phyloP scores from a whole-genome alignment of 192 early-diverging fungal genomes.

The Umbelopsis sp. region DNA sequence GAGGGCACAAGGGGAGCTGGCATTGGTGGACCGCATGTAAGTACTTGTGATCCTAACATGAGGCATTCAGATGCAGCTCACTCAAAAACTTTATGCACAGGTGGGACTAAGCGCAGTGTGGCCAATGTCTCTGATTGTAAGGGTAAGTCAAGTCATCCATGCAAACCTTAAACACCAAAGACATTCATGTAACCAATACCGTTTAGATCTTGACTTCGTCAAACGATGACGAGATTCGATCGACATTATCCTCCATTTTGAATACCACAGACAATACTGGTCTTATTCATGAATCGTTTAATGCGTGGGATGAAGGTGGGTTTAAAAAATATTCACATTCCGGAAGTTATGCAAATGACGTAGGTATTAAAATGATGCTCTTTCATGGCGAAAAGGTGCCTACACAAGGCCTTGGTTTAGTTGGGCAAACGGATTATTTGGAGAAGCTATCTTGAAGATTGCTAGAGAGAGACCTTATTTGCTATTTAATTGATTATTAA shows the following conservation, averaged over 20 bases:
- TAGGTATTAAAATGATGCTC: background rate
- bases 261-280: conserved; percentile 51
- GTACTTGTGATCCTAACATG: background rate
- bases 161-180: background rate
- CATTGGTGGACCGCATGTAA: conserved; percentile 31
- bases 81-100: background rate
- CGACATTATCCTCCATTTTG: conserved; percentile 53
- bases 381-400: background rate
- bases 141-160: conserved; percentile 20
- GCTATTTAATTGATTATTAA: conserved; percentile 11
- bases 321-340: background rate
- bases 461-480: conserved; percentile 30
- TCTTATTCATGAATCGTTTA: conserved; percentile 69
- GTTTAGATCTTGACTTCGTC: conserved; percentile 48
- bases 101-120: conserved; percentile 29
- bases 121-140: conserved; percentile 39
- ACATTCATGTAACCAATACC: background rate
- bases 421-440: conserved; percentile 64
- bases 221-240: conserved; percentile 49
- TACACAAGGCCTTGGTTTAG: conserved; percentile 59
- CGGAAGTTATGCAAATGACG: too few species aligned
- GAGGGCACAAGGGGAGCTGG: conserved; percentile 34
- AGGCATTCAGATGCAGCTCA: background rate
- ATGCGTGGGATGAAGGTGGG: conserved; percentile 34
- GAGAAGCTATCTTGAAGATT: conserved; percentile 45